Conservation (phyloP, 106 monocot genomes). For the Allium sativum region DNA sequence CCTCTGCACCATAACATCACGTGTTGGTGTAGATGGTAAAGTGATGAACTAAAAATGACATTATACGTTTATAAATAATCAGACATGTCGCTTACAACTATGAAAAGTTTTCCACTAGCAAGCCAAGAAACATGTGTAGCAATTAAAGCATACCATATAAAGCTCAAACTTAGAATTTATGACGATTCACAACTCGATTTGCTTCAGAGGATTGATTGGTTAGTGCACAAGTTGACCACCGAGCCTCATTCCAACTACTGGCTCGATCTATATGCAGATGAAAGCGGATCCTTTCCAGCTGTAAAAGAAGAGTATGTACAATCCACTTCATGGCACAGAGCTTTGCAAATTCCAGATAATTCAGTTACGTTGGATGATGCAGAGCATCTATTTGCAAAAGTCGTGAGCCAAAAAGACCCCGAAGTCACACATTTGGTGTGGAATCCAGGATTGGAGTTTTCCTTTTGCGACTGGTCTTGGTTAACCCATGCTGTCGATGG, state of each 20-base stretch:
- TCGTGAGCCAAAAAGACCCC: slow-evolving; percentile 56
- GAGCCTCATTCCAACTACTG: slow-evolving; percentile 93
- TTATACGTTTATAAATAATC: background rate
- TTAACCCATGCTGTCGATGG: no score
- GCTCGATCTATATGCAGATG: slow-evolving; percentile 86
- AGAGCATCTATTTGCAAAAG: slow-evolving; percentile 44
- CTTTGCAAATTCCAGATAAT: slow-evolving; percentile 65
- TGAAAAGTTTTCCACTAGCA: slow-evolving; percentile 64
- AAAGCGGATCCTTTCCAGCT: slow-evolving; percentile 71
- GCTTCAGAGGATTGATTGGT: slow-evolving; percentile 87
- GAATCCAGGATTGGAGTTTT: slow-evolving; percentile 90
- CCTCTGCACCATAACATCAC: no score
- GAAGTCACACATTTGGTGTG: slow-evolving; percentile 32
- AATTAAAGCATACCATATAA: slow-evolving; percentile 81
- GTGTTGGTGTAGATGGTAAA: no score
- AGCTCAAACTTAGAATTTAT: slow-evolving; percentile 82
- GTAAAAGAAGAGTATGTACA: slow-evolving; percentile 77
- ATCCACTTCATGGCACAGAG: slow-evolving; percentile 87
- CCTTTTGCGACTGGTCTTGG: slow-evolving; percentile 85
- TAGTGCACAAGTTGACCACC: slow-evolving; percentile 94
- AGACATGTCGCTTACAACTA: slow-evolving; percentile 92
- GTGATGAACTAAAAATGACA: no score
- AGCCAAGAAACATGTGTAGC: slow-evolving; percentile 83
- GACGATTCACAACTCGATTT: slow-evolving; percentile 78
- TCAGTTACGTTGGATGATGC: slow-evolving; percentile 49